Evolutionary conservation across 108 stramenopile species (phyloP), one percentile per base, ranked within the genome.

Genomic region (Hondaea fermentalgiana): DNA sequence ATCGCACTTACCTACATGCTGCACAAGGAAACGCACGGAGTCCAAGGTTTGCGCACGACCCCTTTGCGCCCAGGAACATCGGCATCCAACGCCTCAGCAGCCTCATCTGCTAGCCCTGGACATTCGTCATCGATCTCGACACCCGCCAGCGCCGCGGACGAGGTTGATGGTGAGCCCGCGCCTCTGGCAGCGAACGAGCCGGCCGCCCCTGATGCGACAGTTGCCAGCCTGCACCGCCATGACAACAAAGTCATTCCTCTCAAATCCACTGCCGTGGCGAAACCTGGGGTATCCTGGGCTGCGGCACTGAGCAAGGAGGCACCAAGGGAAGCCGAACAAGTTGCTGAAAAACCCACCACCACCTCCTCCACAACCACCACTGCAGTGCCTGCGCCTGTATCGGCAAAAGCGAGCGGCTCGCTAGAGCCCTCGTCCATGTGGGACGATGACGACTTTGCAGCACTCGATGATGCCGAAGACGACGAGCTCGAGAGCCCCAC

Each of bases 1-100:
- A 87, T 99, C 89, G 98, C 96, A 8, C 88, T 99, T 88, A 72
- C 96, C 19, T 96, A 97, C 88, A 96, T 96, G 89, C 88, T 98
- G 87, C 97, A 98, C 89, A 88, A 87, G 72, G 87, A 93, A 90
- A 88, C 60, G 29, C 91, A 87, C 43, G 93, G 93, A 6, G 23
- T 35, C 25, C 51, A 47, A 23, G 76, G 23, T 23, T 53, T 83
- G 45, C 76, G 76, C n/a, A 4, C 51, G 10, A 23, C 45, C 16
- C 76, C 76, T 12, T 6, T 83, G 16, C 45, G 51, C 19, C 76
- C 76, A 8, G 76, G 76, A 8, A 83, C 25, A 43, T 83, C 76
- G n/a, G 76, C 76, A 12, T 14, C 45, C 51, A 35, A 47, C n/a
- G 76, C 76, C 49, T 43, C 64, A 12, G 6, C 64, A 16, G 42